Base-by-base conservation (phyloP, 352 stramenopile species). In the Globisporangium echinulatum region DNA sequence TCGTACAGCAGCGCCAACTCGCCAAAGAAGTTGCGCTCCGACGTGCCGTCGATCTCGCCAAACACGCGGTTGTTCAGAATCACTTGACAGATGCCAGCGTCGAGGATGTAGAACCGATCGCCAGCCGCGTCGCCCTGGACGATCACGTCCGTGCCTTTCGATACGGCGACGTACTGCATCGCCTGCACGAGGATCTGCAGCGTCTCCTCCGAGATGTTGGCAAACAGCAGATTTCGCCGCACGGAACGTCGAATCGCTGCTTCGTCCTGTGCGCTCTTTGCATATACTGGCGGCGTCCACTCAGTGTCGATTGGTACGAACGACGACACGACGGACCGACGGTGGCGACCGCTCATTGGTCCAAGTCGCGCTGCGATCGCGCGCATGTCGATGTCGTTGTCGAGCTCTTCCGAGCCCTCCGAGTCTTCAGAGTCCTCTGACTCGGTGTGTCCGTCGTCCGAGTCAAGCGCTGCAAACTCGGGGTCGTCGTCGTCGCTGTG, bases 1-100 rank as follows among this genome's bases (percentile, higher is more conserved):
- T 97, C 86, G 68, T 98, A 98, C 42, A 98, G 78, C 49, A 98
- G 73, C 8, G 94, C 94, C 38, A 98, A 71, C 74, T 98, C 94
- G 25, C 94, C 94, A 62, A 98, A 98, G 59, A 78, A 88, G 44
- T 87, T 82, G 46, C 78, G 72, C 13, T 70, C 57, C 0, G 69
- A 78, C 3, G 97, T 76, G 43, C 68, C 72, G 58, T 78, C 70
- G 14, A 85, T 68, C 43, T 82, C 69, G 37, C 80, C 82, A 3
- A 82, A 71, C 8, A 93, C 74, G 53, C 82, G 74, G 1, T 63
- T 55, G 43, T 90, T 70, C 13, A 92, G 80, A 5, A 77, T 42
- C 40, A 91, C 77, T 42, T 92, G 71, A 46, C 96, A 87, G n/a
- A 74, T 61, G 33, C 95, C 95, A 56, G 73, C 91, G 56, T 92